These are phyloP conservation scores for Leishmania turanica DNA, from an alignment of 208 protist species.

Conservation along the genomic window DNA sequence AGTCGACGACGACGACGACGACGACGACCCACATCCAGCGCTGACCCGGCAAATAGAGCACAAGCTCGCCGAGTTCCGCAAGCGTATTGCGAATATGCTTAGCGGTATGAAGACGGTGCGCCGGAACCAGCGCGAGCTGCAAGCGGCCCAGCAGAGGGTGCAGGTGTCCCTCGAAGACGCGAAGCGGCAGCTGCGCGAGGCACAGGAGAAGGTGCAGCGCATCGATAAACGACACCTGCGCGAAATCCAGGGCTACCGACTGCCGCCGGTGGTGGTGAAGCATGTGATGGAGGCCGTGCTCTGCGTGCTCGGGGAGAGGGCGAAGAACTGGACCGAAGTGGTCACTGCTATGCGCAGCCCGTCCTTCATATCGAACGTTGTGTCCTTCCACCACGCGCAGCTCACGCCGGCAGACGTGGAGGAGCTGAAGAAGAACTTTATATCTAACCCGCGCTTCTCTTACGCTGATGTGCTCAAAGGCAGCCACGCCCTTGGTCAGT, in stretches of 20 bases:
- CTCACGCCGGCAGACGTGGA: slow-evolving; percentile 24
- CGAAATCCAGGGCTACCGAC: slow-evolving; percentile 73
- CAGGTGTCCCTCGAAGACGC: slow-evolving; percentile 24
- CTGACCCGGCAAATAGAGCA: slow-evolving; percentile 21
- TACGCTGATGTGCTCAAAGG: slow-evolving; percentile 57
- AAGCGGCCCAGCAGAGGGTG: slow-evolving; percentile 23
- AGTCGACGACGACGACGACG: not conserved
- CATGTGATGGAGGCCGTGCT: slow-evolving; percentile 70
- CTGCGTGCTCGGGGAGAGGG: slow-evolving; percentile 53
- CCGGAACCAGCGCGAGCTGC: slow-evolving; percentile 25
- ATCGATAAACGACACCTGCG: slow-evolving; percentile 49
- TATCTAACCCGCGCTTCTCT: slow-evolving; percentile 46
- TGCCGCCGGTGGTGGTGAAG: slow-evolving; percentile 65
- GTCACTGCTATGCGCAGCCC: slow-evolving; percentile 39
- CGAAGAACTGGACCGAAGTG: slow-evolving; percentile 44
- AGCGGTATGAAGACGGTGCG: slow-evolving; percentile 20
- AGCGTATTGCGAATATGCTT: slow-evolving; percentile 15
- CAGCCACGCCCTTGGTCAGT: slow-evolving; percentile 50
- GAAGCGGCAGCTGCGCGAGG: slow-evolving; percentile 40
- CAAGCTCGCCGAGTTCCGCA: slow-evolving; percentile 17
- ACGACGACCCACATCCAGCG: slow-evolving; percentile 1
- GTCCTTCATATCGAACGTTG: slow-evolving; percentile 46
- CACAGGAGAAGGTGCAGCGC: slow-evolving; percentile 43
- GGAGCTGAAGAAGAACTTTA: slow-evolving; percentile 38
- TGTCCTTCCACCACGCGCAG: slow-evolving; percentile 39